These are phyloP conservation scores for Citrullus colocynthis DNA, from an alignment of 306 rosid species.

Conservation along the genomic window DNA sequence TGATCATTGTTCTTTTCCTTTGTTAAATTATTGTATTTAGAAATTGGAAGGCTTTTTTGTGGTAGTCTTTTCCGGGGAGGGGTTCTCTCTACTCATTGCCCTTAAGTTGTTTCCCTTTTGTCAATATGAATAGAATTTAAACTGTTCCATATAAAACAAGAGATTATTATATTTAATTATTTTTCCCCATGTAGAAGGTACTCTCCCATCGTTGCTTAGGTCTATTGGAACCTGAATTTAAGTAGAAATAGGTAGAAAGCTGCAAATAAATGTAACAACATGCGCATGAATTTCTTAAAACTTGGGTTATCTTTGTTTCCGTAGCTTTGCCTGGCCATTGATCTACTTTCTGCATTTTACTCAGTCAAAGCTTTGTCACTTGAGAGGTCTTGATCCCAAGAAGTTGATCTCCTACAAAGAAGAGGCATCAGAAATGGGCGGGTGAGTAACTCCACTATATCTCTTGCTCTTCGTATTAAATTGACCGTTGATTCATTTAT, in stretches of 20 bases:
- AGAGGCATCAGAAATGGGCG: conserved; percentile 96
- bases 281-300: neutral
- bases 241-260: neutral
- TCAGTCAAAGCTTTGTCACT: conserved; percentile 82
- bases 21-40: neutral
- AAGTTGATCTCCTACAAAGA: conserved; percentile 62
- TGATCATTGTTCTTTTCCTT: neutral
- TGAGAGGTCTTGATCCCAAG: conserved; percentile 46
- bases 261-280: neutral
- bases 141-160: too few relatives aligned
- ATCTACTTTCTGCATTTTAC: neutral
- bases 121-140: too few relatives aligned
- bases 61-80: too few relatives aligned
- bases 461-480: neutral
- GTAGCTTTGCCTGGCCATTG: neutral
- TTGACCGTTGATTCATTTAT: neutral
- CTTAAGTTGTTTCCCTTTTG: too few relatives aligned
- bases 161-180: too few relatives aligned
- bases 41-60: too few relatives aligned
- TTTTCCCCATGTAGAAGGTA: neutral
- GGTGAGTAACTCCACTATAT: conserved; percentile 45
- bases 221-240: neutral
- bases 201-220: neutral
- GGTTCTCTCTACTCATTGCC: too few relatives aligned
- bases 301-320: neutral